Conservation (phyloP, 176 grass and related monocot genomes). For the Microstegium vimineum region DNA sequence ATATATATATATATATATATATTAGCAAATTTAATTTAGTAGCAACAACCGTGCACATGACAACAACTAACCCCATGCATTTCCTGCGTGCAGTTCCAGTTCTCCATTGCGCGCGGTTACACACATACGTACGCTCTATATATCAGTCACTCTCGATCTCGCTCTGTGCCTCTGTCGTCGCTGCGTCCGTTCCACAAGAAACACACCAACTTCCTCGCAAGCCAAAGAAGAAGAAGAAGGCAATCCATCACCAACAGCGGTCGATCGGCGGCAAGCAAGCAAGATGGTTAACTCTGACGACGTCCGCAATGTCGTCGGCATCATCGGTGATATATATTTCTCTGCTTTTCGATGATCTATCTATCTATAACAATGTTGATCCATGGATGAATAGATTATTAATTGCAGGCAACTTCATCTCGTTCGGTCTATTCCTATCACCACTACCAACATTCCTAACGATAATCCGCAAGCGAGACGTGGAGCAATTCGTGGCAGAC, state of each 20-base stretch:
- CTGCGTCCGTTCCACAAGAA: not conserved
- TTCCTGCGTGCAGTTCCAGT: not conserved
- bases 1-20: too few relatives aligned
- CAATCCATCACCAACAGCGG: not conserved
- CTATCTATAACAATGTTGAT: too few relatives aligned
- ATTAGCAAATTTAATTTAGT: too few relatives aligned
- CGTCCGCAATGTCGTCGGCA: slow-evolving; percentile 38
- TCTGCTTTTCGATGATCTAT: not conserved
- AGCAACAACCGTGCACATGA: not conserved
- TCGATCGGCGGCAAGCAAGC: not conserved
- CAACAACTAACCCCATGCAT: not conserved
- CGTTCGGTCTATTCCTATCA: slow-evolving; percentile 70
- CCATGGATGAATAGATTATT: too few relatives aligned
- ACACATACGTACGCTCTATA: not conserved
- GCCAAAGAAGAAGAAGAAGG: not conserved
- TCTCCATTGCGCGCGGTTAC: not conserved
- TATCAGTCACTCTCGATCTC: not conserved
- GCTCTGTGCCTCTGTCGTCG: not conserved
- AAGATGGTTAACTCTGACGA: slow-evolving; percentile 20
- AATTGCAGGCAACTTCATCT: slow-evolving; percentile 52
- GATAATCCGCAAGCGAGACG: slow-evolving; percentile 38
- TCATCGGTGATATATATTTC: slow-evolving; percentile 18
- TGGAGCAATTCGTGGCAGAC: slow-evolving; percentile 52
- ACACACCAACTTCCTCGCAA: not conserved
- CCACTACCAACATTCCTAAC: slow-evolving; percentile 71